These are phyloP conservation scores for Spatholobus suberectus DNA, from an alignment of 306 rosid genomes.

Conservation along the genomic window DNA sequence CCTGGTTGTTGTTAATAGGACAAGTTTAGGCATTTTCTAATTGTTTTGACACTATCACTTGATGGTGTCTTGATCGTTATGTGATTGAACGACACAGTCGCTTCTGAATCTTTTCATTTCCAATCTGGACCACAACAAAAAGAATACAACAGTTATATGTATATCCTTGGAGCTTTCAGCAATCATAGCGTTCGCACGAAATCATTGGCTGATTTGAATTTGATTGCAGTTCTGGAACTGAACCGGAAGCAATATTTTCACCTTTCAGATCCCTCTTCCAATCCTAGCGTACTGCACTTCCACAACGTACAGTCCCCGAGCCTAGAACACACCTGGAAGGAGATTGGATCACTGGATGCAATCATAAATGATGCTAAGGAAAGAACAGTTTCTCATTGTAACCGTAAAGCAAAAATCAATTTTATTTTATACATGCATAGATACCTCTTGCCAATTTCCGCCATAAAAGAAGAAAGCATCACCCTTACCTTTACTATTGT, in stretches of 20 bases:
- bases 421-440: no score
- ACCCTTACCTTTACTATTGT: background rate
- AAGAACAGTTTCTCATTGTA: no score
- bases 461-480: background rate
- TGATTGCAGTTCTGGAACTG: constrained; percentile 26
- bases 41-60: constrained; percentile 22
- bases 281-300: no score
- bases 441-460: no score
- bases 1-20: no score
- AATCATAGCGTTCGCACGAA: constrained; percentile 31
- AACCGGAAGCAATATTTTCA: constrained; percentile 25
- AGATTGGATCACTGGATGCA: no score
- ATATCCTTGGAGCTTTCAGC: constrained; percentile 38
- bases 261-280: no score
- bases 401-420: no score
- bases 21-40: constrained; percentile 53
- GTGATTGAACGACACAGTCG: constrained; percentile 31
- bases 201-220: constrained; percentile 37
- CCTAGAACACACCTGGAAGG: no score
- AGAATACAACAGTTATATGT: background rate
- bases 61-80: constrained; percentile 32
- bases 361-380: no score
- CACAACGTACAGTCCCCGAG: no score
- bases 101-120: constrained; percentile 34
- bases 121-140: constrained; percentile 41